Percentiles rank a stretch among this genome's conserved stretches.
These are phyloP conservation scores for Poa annua DNA, from an alignment of 176 grass and related monocot species.

Conservation along the genomic window DNA sequence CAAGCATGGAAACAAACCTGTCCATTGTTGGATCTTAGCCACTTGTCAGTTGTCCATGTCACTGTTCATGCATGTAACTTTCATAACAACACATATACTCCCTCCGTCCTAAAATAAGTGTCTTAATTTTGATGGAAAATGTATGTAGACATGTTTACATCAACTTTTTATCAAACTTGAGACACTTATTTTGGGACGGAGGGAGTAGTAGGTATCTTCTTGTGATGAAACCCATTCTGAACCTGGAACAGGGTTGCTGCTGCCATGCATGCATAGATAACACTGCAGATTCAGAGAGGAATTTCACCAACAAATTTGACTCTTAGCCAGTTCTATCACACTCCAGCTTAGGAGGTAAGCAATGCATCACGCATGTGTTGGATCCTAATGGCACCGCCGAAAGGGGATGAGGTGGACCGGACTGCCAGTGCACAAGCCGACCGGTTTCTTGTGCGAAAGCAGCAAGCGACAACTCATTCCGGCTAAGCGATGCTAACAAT, in stretches of 20 bases:
- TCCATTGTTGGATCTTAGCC: slow-evolving; percentile 34
- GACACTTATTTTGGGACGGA: no score
- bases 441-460: slow-evolving; percentile 3
- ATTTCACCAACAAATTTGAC: slow-evolving; percentile 6
- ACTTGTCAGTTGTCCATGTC: slow-evolving; percentile 26
- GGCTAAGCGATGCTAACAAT: background rate
- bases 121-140: no score
- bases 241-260: background rate
- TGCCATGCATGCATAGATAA: background rate
- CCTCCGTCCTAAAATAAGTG: no score
- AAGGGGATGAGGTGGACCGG: slow-evolving; percentile 58
- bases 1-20: slow-evolving; percentile 34
- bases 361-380: slow-evolving; percentile 37
- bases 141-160: no score
- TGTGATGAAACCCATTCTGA: background rate
- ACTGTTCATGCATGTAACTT: slow-evolving; percentile 29
- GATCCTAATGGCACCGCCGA: slow-evolving; percentile 58
- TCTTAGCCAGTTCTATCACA: background rate
- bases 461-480: slow-evolving; percentile 36
- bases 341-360: slow-evolving; percentile 5
- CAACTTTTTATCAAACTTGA: no score
- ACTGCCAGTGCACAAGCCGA: slow-evolving; percentile 42
- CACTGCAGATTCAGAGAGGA: background rate
- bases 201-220: background rate
- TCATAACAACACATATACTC: background rate